phyloP scores from a whole-genome alignment of 2,329 filamentous ascomycete species.

The Corynespora cassiicola region DNA sequence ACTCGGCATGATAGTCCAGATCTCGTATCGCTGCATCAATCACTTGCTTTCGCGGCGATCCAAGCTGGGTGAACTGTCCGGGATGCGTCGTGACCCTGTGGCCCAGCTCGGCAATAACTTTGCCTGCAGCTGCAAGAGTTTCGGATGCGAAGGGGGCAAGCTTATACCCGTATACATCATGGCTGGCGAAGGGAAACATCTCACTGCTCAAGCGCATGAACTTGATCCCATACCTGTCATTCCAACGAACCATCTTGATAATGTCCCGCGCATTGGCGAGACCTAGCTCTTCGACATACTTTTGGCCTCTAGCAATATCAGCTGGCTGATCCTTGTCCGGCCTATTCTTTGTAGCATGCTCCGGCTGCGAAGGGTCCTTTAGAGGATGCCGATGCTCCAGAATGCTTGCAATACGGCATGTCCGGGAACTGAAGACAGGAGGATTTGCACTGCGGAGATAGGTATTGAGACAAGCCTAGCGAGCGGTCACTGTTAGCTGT shows the following conservation, averaged over 20 bases:
- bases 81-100: conserved; percentile 91
- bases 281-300: conserved; percentile 78
- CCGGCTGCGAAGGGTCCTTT: conserved; percentile 74
- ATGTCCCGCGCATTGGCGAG: conserved; percentile 85
- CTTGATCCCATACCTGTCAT: conserved; percentile 87
- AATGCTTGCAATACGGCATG: conserved; percentile 89
- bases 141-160: conserved; percentile 83
- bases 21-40: conserved; percentile 80
- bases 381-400: conserved; percentile 87
- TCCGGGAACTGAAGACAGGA: conserved; percentile 87
- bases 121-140: conserved; percentile 76
- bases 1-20: conserved; percentile 85
- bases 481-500: conserved; percentile 22
- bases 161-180: conserved; percentile 84
- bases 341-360: conserved; percentile 84
- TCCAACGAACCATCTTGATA: conserved; percentile 87
- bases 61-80: conserved; percentile 88
- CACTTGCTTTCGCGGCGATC: conserved; percentile 79
- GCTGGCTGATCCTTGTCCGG: conserved; percentile 76
- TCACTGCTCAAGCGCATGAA: conserved; percentile 93
- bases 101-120: conserved; percentile 76
- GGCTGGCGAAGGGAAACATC: conserved; percentile 96
- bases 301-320: conserved; percentile 69
- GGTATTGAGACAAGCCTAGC: conserved; percentile 85
- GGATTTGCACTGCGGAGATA: conserved; percentile 83